These are phyloP conservation scores for Medicago arabica DNA, from an alignment of 306 rosid genomes.

Conservation along the genomic window DNA sequence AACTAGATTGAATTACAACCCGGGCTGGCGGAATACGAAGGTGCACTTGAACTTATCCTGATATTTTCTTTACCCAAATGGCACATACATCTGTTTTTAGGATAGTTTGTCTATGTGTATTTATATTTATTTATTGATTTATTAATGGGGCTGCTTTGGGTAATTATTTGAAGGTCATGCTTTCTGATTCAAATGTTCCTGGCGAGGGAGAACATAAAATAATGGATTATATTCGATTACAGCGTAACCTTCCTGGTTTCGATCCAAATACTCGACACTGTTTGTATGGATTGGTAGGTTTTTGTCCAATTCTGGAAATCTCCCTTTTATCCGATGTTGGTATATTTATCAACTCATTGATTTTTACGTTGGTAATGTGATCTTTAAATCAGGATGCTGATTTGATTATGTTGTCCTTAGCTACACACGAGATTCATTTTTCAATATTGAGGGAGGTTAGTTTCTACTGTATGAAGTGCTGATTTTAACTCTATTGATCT, in stretches of 20 bases:
- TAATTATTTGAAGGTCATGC: conserved; percentile 92
- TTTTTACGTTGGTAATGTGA: conserved; percentile 22
- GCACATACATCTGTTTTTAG: conserved; percentile 38
- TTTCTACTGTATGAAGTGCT: conserved; percentile 39
- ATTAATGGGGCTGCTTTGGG: conserved; percentile 62
- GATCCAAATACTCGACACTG: conserved; percentile 90
- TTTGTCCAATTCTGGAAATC: conserved; percentile 35
- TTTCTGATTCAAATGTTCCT: conserved; percentile 94
- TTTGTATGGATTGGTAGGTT: conserved; percentile 91
- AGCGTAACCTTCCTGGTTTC: conserved; percentile 81
- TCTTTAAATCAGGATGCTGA: conserved; percentile 84
- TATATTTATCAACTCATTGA: background rate
- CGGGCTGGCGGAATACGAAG: conserved; percentile 84
- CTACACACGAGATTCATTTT: conserved; percentile 96
- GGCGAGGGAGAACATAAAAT: conserved; percentile 99
- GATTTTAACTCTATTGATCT: conserved; percentile 38
- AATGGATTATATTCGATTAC: conserved; percentile 82
- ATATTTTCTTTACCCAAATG: conserved; percentile 31
- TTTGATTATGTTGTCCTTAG: conserved; percentile 90
- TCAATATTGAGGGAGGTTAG: conserved; percentile 96
- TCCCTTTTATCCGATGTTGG: conserved; percentile 7
- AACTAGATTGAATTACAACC: conserved; percentile 76
- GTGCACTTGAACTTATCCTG: conserved; percentile 54
- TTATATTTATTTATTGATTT: conserved; percentile 51
- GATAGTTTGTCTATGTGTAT: conserved; percentile 60